phyloP scores from a whole-genome alignment of 1,284 basidiomycete species.

The Heliocybe sulcata region DNA sequence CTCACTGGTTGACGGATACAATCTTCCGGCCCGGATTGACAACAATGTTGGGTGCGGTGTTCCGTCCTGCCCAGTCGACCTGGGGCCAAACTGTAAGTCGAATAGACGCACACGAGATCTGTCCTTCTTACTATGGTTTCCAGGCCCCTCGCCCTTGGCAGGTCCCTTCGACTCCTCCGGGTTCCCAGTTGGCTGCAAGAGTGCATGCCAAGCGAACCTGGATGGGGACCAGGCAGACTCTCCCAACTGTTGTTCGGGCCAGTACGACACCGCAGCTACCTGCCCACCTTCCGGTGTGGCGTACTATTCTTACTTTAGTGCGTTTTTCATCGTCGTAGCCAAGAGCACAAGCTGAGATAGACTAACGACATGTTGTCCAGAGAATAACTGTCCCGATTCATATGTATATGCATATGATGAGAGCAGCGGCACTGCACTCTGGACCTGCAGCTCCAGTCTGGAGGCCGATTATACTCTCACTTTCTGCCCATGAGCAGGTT shows the following conservation, averaged over 20 bases:
- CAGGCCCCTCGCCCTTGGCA: conserved; percentile 44
- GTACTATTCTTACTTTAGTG: conserved; percentile 51
- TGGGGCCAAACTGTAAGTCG: conserved; percentile 37
- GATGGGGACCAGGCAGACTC: conserved; percentile 38
- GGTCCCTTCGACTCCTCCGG: conserved; percentile 47
- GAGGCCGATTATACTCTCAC: conserved; percentile 9
- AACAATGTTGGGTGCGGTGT: conserved; percentile 42
- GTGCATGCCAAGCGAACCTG: conserved; percentile 50
- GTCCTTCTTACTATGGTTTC: not conserved
- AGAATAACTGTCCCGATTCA: conserved; percentile 42
- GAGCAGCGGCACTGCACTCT: conserved; percentile 41
- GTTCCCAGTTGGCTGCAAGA: conserved; percentile 48
- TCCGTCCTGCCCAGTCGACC: conserved; percentile 46
- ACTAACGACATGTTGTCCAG: conserved; percentile 12
- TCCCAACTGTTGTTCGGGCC: conserved; percentile 51
- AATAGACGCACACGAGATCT: not conserved
- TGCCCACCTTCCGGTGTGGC: conserved; percentile 44
- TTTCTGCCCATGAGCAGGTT: conserved; percentile 8
- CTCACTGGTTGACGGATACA: conserved; percentile 49
- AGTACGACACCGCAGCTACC: conserved; percentile 36
- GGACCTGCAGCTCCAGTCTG: conserved; percentile 30
- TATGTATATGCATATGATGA: conserved; percentile 58
- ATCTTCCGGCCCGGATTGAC: conserved; percentile 48
- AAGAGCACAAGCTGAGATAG: not conserved
- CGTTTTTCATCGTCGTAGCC: conserved; percentile 9